These are phyloP conservation scores for Aureobasidium leucospermi DNA, from an alignment of 2,329 filamentous ascomycete genomes.

Conservation along the genomic window DNA sequence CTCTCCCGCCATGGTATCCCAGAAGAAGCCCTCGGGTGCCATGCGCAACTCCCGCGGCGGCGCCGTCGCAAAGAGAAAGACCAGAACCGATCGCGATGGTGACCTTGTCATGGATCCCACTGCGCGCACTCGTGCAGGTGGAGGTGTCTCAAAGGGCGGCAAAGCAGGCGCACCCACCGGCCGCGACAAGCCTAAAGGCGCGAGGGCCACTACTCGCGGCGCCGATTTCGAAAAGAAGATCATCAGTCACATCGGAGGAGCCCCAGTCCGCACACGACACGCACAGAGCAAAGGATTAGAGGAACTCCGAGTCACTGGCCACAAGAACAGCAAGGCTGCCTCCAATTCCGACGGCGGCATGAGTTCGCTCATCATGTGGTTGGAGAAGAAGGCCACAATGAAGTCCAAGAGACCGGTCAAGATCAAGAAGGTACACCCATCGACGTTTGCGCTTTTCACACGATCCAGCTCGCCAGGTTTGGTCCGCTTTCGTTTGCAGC, in stretches of 20 bases:
- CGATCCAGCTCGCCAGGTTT: conserved; percentile 16
- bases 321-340: conserved; percentile 32
- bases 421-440: conserved; percentile 31
- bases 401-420: conserved; percentile 26
- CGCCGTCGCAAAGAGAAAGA: conserved; percentile 17
- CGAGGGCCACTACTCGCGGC: conserved; percentile 13
- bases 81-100: conserved; percentile 49
- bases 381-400: conserved; percentile 33
- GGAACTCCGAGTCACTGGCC: conserved; percentile 34
- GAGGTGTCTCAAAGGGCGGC: conserved; percentile 22
- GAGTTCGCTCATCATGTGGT: conserved; percentile 31
- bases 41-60: conserved; percentile 11
- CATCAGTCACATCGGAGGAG: conserved; percentile 23
- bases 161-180: not conserved
- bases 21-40: conserved; percentile 5
- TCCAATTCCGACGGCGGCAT: conserved; percentile 29
- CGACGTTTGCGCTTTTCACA: conserved; percentile 2
- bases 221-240: conserved; percentile 21
- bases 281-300: conserved; percentile 19
- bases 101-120: conserved; percentile 53
- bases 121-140: conserved; percentile 25
- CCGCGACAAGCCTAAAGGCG: conserved; percentile 19
- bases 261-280: conserved; percentile 20
- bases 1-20: conserved; percentile 4
- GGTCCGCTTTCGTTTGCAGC: conserved; percentile 25